Conservation (phyloP, 2,329 filamentous ascomycete genomes). For the Colletotrichum sp. region DNA sequence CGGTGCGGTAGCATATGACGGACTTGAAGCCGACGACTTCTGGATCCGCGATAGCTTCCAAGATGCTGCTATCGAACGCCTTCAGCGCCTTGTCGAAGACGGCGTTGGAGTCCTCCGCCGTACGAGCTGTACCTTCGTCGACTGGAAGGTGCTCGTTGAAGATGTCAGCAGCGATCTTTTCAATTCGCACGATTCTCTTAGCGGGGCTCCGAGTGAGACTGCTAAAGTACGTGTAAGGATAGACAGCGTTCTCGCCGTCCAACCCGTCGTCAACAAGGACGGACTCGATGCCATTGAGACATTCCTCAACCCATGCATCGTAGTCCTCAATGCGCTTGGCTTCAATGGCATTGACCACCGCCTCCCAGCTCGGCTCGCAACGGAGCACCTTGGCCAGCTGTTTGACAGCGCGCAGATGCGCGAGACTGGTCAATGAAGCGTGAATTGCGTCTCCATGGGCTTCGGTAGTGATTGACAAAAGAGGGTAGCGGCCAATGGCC, state of each 20-base stretch:
- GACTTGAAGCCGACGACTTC: constrained; percentile 83
- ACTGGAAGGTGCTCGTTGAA: constrained; percentile 51
- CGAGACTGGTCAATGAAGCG: constrained; percentile 65
- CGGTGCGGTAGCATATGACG: constrained; percentile 81
- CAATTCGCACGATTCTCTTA: constrained; percentile 80
- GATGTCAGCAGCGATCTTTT: constrained; percentile 71
- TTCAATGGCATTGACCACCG: constrained; percentile 49
- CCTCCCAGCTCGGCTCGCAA: constrained; percentile 68
- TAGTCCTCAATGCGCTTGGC: constrained; percentile 49
- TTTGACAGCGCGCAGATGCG: constrained; percentile 72
- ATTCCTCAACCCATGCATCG: constrained; percentile 64
- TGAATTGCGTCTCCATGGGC: constrained; percentile 72
- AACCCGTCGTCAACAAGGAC: constrained; percentile 83
- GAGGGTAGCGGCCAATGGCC: constrained; percentile 49
- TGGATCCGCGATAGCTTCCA: constrained; percentile 63
- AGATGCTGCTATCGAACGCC: constrained; percentile 50
- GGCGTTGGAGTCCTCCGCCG: constrained; percentile 27
- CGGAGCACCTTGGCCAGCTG: constrained; percentile 71
- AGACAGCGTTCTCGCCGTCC: constrained; percentile 51
- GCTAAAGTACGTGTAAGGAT: constrained; percentile 69
- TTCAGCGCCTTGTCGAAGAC: constrained; percentile 40
- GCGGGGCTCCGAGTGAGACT: constrained; percentile 67
- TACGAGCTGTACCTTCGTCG: constrained; percentile 21
- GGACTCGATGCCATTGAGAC: constrained; percentile 74
- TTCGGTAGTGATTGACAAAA: constrained; percentile 73